A percentile compares a stretch with the other conserved stretches of the same genome.
These are phyloP conservation scores for Monosporascus sp. DNA, from an alignment of 2,329 filamentous ascomycete genomes.

Conservation along the genomic window DNA sequence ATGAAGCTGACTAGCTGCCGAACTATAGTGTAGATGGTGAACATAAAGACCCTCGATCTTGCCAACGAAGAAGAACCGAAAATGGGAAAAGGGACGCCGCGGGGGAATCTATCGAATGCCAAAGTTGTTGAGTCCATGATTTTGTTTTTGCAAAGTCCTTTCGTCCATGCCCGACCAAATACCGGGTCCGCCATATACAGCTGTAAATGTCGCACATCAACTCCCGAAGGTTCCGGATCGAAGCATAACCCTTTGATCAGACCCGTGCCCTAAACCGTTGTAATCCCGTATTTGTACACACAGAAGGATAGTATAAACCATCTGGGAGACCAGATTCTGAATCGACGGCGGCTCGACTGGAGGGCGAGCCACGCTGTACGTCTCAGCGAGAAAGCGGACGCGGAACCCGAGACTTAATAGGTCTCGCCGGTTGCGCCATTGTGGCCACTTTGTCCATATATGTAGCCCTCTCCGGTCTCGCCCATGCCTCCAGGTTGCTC, in stretches of 20 bases:
- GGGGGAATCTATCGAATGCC: conserved; percentile 27
- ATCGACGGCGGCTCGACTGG: conserved; percentile 3
- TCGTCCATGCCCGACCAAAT: conserved; percentile 15
- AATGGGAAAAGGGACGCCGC: conserved; percentile 13
- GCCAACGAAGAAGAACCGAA: conserved; percentile 17
- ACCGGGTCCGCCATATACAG: conserved; percentile 23
- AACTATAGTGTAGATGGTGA: conserved; percentile 15
- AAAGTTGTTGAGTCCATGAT: conserved; percentile 13
- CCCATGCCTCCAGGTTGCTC: conserved; percentile 40
- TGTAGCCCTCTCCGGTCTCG: conserved; percentile 43
- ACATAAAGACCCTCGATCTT: conserved; percentile 18
- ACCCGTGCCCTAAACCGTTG: conserved; percentile 8
- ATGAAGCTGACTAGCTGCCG: conserved; percentile 21
- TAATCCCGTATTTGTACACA: conserved; percentile 30
- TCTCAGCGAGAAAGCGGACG: conserved; percentile 5
- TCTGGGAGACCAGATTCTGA: conserved; percentile 10
- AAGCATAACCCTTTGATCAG: conserved; percentile 11
- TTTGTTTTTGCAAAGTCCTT: conserved; percentile 17
- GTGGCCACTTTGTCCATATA: conserved; percentile 52
- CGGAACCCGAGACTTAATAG: conserved; percentile 35
- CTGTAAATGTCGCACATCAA: conserved; percentile 12
- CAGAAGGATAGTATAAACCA: conserved; percentile 20
- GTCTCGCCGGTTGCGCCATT: conserved; percentile 54
- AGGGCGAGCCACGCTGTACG: conserved; percentile 2
- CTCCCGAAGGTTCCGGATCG: conserved; percentile 6